These are phyloP conservation scores for Candida sakaeoensis DNA, from an alignment of 805 yeast species.

Conservation along the genomic window DNA sequence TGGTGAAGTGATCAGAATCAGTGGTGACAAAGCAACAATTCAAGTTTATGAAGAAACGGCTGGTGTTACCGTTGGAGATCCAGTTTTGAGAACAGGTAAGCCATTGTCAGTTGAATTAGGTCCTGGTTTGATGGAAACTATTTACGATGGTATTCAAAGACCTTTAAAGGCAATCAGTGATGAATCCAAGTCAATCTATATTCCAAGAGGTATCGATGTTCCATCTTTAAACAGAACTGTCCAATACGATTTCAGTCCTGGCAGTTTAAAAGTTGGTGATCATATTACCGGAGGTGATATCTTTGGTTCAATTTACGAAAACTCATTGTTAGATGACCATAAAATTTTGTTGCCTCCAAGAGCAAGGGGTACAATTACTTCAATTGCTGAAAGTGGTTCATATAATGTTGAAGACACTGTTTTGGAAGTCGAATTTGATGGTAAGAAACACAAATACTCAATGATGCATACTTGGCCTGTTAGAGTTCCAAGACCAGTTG, in stretches of 20 bases:
- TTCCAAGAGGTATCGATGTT: conserved; percentile 97
- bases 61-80: conserved; percentile 99
- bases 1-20: conserved; percentile 97
- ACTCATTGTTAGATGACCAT: conserved; percentile 88
- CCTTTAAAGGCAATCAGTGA: conserved; percentile 93
- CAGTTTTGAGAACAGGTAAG: conserved; percentile 96
- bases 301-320: conserved; percentile 89
- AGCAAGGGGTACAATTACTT: conserved; percentile 95
- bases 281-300: conserved; percentile 98
- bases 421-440: conserved; percentile 93
- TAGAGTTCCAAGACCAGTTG: conserved; percentile 98
- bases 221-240: conserved; percentile 86
- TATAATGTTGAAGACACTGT: conserved; percentile 87
- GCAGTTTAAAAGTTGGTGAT: conserved; percentile 80
- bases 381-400: conserved; percentile 85
- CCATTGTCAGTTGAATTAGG: conserved; percentile 99
- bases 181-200: conserved; percentile 84
- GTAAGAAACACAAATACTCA: conserved; percentile 71
- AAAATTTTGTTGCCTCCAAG: conserved; percentile 95
- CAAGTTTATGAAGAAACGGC: conserved; percentile 99
- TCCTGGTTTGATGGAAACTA: conserved; percentile 99
- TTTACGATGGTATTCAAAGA: conserved; percentile 99
- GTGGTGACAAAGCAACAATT: conserved; percentile 93
- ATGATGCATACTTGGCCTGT: conserved; percentile 99
- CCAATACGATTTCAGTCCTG: conserved; percentile 86